These are phyloP conservation scores for Alternaria burnsii DNA, from an alignment of 2,329 filamentous ascomycete genomes.

Conservation along the genomic window DNA sequence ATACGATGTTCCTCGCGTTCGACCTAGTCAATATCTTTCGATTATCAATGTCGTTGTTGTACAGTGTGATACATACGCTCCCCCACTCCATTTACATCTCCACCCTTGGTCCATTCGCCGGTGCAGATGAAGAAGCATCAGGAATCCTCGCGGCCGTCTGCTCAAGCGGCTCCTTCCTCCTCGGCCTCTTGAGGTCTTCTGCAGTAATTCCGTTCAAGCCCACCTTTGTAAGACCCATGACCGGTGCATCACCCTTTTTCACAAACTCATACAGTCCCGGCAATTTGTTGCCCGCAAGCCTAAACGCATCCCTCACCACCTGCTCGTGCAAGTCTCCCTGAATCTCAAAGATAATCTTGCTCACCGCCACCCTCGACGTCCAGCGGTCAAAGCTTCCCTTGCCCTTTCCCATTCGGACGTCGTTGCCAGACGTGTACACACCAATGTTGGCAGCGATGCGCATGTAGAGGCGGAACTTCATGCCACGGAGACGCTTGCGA, in stretches of 20 bases:
- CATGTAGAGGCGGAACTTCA: constrained; percentile 93
- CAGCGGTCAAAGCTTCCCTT: constrained; percentile 98
- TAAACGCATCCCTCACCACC: constrained; percentile 90
- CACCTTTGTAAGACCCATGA: constrained; percentile 93
- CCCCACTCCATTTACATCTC: constrained; percentile 16
- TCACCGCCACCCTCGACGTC: constrained; percentile 89
- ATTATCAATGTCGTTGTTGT: background rate
- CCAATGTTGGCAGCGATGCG: constrained; percentile 91
- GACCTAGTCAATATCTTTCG: too few relatives aligned
- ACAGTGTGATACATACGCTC: background rate
- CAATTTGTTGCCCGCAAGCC: constrained; percentile 92
- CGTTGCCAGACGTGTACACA: constrained; percentile 94
- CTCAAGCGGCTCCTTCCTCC: constrained; percentile 68
- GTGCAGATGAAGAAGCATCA: constrained; percentile 40
- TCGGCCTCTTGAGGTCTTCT: constrained; percentile 82
- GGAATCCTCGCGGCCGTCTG: constrained; percentile 73
- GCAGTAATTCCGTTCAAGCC: constrained; percentile 76
- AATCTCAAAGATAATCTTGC: constrained; percentile 90
- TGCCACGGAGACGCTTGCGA: constrained; percentile 83
- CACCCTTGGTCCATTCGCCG: constrained; percentile 15
- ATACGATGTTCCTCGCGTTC: too few relatives aligned
- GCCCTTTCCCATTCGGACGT: constrained; percentile 98
- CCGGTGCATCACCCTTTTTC: constrained; percentile 85
- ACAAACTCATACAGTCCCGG: constrained; percentile 94
- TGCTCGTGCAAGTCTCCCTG: constrained; percentile 94